phyloP scores from a whole-genome alignment of 176 grass and related monocot species.

The Pharus latifolius region DNA sequence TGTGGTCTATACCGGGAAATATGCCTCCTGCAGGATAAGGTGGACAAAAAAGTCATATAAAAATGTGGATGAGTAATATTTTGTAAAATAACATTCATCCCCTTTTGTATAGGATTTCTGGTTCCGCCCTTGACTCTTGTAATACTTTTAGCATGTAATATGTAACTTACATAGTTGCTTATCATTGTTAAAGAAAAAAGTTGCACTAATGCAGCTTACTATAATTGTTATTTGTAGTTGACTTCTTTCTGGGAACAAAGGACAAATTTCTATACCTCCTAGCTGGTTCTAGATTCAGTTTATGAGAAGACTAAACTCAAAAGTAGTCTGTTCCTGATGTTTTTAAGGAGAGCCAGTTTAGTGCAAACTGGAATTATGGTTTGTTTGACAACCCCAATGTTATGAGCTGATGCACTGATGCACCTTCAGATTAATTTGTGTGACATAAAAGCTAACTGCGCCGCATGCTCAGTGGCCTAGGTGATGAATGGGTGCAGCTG shows the following conservation, averaged over 20 bases:
- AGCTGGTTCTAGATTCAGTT: not conserved
- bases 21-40: not conserved
- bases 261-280: not conserved
- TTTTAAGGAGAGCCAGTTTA: not conserved
- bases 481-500: not conserved
- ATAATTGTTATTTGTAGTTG: not conserved
- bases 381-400: not conserved
- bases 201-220: not conserved
- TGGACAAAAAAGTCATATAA: not conserved
- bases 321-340: not conserved
- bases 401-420: not conserved
- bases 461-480: not conserved
- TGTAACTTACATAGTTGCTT: not conserved
- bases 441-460: conserved; percentile 2
- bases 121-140: not conserved
- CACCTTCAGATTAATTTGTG: not conserved
- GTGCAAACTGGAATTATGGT: not conserved
- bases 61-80: not conserved
- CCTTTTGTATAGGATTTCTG: not conserved
- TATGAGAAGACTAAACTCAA: not conserved
- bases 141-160: not conserved
- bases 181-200: not conserved
- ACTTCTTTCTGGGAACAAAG: not conserved
- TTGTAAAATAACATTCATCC: not conserved
- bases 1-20: not conserved